Percentiles rank a stretch among this genome's conserved stretches.
phyloP scores from a whole-genome alignment of 2,329 filamentous ascomycete species.

The Tolypocladium pustulatum region DNA sequence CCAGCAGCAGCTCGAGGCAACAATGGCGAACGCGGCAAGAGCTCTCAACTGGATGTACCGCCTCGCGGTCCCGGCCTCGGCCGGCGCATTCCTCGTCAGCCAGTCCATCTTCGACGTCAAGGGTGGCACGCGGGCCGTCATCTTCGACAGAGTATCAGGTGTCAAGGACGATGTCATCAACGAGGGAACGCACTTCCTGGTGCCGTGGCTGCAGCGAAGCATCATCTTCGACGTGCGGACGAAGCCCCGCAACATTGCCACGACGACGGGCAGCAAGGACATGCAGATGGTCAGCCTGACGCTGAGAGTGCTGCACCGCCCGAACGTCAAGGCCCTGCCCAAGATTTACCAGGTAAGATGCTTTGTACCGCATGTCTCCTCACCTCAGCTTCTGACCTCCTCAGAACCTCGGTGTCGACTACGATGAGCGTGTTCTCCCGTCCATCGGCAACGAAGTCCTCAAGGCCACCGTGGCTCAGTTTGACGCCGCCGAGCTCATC shows the following conservation, averaged over 20 bases:
- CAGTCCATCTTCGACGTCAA: constrained; percentile 94
- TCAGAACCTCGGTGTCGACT: constrained; percentile 92
- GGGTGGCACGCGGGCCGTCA: constrained; percentile 88
- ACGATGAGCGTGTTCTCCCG: constrained; percentile 95
- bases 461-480: constrained; percentile 96
- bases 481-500: constrained; percentile 97
- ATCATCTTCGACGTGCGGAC: constrained; percentile 97
- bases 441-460: constrained; percentile 99
- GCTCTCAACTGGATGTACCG: constrained; percentile 53
- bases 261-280: constrained; percentile 96
- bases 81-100: constrained; percentile 58
- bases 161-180: constrained; percentile 89
- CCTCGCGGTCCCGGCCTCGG: constrained; percentile 61
- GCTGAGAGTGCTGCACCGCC: constrained; percentile 85
- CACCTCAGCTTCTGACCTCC: background rate
- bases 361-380: background rate
- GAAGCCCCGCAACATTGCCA: constrained; percentile 93
- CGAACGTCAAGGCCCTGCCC: constrained; percentile 82
- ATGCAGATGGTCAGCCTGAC: constrained; percentile 99
- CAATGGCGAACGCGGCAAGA: constrained; percentile 44
- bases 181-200: constrained; percentile 92
- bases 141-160: constrained; percentile 88
- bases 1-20: background rate
- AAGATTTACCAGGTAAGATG: constrained; percentile 88
- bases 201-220: constrained; percentile 91